Percentiles rank a stretch among this genome's conserved stretches.
Evolutionary conservation across 129 eudicot genomes (phyloP).

Genomic region (Dittrichia graveolens): DNA sequence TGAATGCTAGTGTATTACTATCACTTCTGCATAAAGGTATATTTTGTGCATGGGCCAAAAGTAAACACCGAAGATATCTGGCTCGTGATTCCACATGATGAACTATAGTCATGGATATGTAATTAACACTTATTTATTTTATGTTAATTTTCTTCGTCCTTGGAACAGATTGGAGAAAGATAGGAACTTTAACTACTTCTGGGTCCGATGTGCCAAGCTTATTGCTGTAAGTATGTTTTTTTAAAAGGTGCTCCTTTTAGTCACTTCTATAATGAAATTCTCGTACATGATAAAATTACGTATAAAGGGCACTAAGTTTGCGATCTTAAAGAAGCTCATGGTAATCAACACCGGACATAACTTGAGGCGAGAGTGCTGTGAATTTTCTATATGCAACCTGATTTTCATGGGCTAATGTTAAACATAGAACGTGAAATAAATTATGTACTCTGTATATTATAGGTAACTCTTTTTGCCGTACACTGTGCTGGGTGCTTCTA

Average conservation of each 20-base stretch:
- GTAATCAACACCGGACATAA: background rate
- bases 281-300: background rate
- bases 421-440: background rate
- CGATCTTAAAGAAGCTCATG: background rate
- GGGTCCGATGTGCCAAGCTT: conserved; percentile 94
- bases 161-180: conserved; percentile 88
- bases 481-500: conserved; percentile 89
- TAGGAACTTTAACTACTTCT: conserved; percentile 86
- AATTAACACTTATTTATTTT: background rate
- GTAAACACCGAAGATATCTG: background rate
- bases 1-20: conserved; percentile 5
- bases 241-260: background rate
- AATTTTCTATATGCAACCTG: background rate
- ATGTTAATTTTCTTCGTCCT: conserved; percentile 20
- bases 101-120: background rate
- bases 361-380: background rate
- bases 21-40: background rate
- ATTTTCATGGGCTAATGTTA: conserved; percentile 4
- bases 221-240: conserved; percentile 63
- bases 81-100: background rate
- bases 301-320: background rate
- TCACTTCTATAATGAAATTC: background rate
- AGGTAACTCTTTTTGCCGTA: conserved; percentile 92
- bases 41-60: no score
- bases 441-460: conserved; percentile 4